Evolutionary conservation across 2,329 filamentous ascomycete genomes (phyloP).

Genomic region (Ilyonectria destructans): DNA sequence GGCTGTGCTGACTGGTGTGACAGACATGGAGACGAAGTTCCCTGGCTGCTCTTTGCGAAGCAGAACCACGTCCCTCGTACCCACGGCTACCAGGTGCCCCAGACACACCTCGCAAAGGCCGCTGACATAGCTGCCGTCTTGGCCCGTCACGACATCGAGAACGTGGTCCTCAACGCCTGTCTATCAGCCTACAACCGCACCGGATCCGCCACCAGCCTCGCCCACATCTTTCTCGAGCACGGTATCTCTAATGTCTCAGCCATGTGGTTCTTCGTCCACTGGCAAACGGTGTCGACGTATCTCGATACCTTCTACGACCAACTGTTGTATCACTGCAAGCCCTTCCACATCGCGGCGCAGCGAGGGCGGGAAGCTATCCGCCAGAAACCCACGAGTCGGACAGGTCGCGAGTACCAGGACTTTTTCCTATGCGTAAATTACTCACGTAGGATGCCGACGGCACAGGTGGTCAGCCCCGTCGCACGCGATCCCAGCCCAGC

Average conservation of each 20-base stretch:
- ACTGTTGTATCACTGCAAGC: constrained; percentile 44
- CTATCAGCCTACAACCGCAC: constrained; percentile 26
- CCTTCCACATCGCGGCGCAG: constrained; percentile 51
- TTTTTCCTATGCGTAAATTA: constrained; percentile 54
- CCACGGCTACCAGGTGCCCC: constrained; percentile 25
- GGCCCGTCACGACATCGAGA: constrained; percentile 19
- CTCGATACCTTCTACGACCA: constrained; percentile 24
- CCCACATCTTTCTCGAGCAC: constrained; percentile 24
- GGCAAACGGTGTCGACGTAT: constrained; percentile 23
- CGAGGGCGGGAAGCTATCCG: constrained; percentile 47
- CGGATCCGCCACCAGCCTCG: constrained; percentile 20
- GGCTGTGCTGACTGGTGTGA: not conserved
- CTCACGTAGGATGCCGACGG: constrained; percentile 36
- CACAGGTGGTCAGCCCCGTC: not conserved
- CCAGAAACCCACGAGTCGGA: constrained; percentile 18
- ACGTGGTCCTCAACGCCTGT: constrained; percentile 30
- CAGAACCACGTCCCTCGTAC: constrained; percentile 11
- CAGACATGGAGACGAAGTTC: constrained; percentile 21
- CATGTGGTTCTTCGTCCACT: constrained; percentile 35
- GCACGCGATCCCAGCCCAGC: constrained; percentile 24
- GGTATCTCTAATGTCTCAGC: constrained; percentile 21
- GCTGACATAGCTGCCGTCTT: constrained; percentile 21
- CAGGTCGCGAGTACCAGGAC: constrained; percentile 41
- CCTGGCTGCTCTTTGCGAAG: constrained; percentile 29
- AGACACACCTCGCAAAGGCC: constrained; percentile 29